Evolutionary conservation across 257 asterid genomes (phyloP), one percentile per base, ranked within the genome.

Genomic region (Przewalskia tangutica): DNA sequence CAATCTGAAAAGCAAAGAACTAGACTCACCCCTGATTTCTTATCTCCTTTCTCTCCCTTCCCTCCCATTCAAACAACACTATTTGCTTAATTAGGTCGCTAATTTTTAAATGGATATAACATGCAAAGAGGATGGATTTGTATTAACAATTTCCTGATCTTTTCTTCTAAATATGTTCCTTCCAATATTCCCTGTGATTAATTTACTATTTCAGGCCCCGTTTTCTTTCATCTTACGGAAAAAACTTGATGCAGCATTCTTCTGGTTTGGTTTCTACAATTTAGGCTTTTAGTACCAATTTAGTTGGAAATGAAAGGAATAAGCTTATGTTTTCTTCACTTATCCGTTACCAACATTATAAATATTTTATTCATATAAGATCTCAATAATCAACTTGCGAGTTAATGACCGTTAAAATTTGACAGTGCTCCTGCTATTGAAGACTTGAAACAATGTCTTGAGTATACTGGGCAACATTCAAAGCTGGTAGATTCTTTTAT

Each of bases 401-500:
- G 81, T 48, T 34, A 16, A 76, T 63, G 50, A 84, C 53, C 76
- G 81, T 65, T 85, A 73, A 86, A 84, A 80, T 78, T 77, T 84
- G 84, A 70, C 94, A 95, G 99, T 85, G 89, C 93, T 87, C 98
- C 98, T 81, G 96, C 99, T 71, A 95, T 95, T 84, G 97, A 92
- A 81, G 99, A 95, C 90, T 87, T 95, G 88, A 94, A 90, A 89
- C 92, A 85, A 75, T 95, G 99, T 83, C 98, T 95, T 81, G 95
- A 89, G 84, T 90, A 94, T 83, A 95, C 99, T 5, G 99, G 99
- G 84, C 99, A 95, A 83, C 99, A 95, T 85, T 86, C 99, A 53
- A 95, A 95, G 92, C 92, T 95, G 82, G 99, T 94, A 18, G 99
- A 95, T 89, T 95, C 98, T 56, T 95, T 95, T 91, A 94, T 91